phyloP scores from a whole-genome alignment of 169 alveolate genomes.

The Plasmodium fragile region DNA sequence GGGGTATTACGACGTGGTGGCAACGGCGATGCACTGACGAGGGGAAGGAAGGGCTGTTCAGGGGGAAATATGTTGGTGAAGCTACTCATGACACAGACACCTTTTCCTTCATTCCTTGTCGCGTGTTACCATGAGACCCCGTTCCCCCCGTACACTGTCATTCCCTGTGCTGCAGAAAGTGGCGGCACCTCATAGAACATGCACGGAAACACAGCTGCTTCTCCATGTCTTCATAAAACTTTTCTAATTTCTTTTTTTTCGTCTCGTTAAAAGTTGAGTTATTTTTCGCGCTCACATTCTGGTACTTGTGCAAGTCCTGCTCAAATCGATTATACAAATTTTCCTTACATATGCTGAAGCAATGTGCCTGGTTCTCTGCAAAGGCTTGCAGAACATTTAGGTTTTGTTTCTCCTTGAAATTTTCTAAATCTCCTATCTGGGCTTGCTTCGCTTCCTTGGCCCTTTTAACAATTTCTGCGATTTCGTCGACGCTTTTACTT shows the following conservation, averaged over 20 bases:
- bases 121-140: background rate
- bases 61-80: background rate
- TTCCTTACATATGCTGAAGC: constrained; percentile 31
- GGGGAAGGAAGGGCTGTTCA: no score
- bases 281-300: constrained; percentile 22
- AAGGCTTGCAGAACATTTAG: constrained; percentile 19
- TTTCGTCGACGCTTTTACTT: constrained; percentile 41
- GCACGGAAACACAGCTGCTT: constrained; percentile 30
- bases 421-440: background rate
- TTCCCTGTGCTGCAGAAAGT: background rate
- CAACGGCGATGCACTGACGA: no score
- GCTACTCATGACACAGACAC: background rate
- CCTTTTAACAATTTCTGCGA: constrained; percentile 27
- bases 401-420: constrained; percentile 16
- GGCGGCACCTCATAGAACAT: constrained; percentile 29
- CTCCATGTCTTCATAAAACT: constrained; percentile 33
- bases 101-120: background rate
- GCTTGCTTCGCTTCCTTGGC: constrained; percentile 30
- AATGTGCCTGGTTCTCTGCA: constrained; percentile 39
- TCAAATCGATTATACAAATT: constrained; percentile 43
- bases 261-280: constrained; percentile 33
- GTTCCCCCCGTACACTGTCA: background rate
- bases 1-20: background rate
- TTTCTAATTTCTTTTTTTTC: constrained; percentile 34
- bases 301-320: constrained; percentile 26